Evolutionary conservation across 2,329 filamentous ascomycete genomes (phyloP).

Genomic region (Fusarium decemcellulare): DNA sequence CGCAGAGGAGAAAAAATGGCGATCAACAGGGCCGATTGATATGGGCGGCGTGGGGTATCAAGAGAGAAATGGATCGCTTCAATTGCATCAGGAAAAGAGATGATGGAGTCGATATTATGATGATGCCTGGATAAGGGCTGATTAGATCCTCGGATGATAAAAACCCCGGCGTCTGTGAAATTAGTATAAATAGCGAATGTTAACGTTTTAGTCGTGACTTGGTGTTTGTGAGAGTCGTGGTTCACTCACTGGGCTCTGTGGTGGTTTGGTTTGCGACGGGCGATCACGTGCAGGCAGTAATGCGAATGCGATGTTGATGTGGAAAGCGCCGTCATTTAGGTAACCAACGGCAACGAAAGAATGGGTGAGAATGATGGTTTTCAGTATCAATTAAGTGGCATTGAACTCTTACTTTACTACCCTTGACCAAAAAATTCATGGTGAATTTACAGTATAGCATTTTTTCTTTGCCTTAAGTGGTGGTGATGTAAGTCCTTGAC

Average conservation of each 20-base stretch:
- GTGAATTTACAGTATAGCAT: no score
- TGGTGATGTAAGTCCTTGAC: no score
- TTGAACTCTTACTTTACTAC: no score
- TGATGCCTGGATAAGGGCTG: background rate
- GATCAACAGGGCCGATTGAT: conserved; percentile 30
- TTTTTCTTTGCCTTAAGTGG: no score
- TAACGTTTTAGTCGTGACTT: conserved; percentile 6
- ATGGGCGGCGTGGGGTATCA: conserved; percentile 34
- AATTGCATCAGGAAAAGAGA: conserved; percentile 27
- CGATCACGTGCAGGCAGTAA: conserved; percentile 34
- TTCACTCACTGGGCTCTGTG: conserved; percentile 3
- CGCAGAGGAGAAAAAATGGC: background rate
- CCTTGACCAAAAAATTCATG: no score
- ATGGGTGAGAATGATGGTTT: background rate
- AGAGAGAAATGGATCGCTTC: conserved; percentile 25
- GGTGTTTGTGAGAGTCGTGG: conserved; percentile 24
- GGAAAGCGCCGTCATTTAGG: background rate
- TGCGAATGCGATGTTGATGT: conserved; percentile 5
- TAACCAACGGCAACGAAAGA: conserved; percentile 15
- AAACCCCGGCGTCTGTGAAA: background rate
- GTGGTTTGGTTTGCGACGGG: conserved; percentile 18
- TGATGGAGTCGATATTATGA: background rate
- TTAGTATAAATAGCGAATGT: background rate
- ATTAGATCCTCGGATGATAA: background rate
- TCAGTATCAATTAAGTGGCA: background rate